These are phyloP conservation scores for Cystobasidium ongulense DNA, from an alignment of 768 basidiomycete genomes.

Conservation along the genomic window DNA sequence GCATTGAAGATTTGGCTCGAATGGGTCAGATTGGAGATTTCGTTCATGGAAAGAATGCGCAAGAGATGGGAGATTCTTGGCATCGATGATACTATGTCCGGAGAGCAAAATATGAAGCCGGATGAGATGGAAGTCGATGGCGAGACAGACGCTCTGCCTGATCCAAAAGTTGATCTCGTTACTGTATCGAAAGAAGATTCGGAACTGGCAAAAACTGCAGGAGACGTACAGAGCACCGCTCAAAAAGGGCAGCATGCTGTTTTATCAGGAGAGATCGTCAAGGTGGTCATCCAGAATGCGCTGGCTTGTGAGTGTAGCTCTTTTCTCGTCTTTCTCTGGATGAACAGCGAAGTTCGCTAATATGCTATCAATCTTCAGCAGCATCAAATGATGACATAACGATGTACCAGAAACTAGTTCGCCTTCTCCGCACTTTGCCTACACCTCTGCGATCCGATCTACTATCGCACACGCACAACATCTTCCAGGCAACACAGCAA, in stretches of 20 bases:
- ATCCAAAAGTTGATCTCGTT: slow-evolving; percentile 6
- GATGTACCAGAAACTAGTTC: slow-evolving; percentile 48
- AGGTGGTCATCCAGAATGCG: slow-evolving; percentile 66
- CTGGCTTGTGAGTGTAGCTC: slow-evolving; percentile 55
- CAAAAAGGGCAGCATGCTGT: slow-evolving; percentile 54
- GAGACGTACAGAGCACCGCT: slow-evolving; percentile 48
- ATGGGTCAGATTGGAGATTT: slow-evolving; percentile 40
- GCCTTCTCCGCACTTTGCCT: slow-evolving; percentile 49
- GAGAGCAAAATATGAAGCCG: not conserved
- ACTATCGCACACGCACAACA: slow-evolving; percentile 45
- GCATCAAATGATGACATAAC: slow-evolving; percentile 47
- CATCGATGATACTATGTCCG: slow-evolving; percentile 31
- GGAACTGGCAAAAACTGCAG: slow-evolving; percentile 42
- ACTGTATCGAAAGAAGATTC: slow-evolving; percentile 32
- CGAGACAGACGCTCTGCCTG: slow-evolving; percentile 3
- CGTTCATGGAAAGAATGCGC: slow-evolving; percentile 37
- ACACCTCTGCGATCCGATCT: slow-evolving; percentile 47
- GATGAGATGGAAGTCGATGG: slow-evolving; percentile 26
- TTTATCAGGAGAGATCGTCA: slow-evolving; percentile 70
- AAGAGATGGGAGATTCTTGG: slow-evolving; percentile 36
- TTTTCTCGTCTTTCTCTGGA: not conserved
- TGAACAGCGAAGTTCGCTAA: not conserved
- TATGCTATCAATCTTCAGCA: slow-evolving; percentile 27
- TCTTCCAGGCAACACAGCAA: not conserved
- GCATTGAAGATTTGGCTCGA: slow-evolving; percentile 36